phyloP scores from a whole-genome alignment of 179 eudicot species.

The Silene coronaria region DNA sequence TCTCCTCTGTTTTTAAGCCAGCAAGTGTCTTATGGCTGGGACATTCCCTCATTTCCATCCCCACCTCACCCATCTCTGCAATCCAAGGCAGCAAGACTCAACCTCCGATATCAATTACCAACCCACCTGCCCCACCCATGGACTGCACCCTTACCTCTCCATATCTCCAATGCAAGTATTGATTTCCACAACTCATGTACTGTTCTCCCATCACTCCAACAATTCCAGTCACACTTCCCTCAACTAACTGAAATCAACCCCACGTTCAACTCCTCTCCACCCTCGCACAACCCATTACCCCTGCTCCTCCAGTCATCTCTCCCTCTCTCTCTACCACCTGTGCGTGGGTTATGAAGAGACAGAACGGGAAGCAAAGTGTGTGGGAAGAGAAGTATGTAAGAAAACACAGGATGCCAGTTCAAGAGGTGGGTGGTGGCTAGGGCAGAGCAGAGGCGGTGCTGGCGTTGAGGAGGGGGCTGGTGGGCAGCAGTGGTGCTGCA shows the following conservation, averaged over 20 bases:
- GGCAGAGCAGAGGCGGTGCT: no score
- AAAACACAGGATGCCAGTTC: background rate
- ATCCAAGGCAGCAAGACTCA: background rate
- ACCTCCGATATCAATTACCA: background rate
- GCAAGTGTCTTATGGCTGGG: no score
- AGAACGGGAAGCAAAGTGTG: background rate
- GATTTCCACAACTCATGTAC: background rate
- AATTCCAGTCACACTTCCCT: background rate
- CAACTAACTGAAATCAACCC: background rate
- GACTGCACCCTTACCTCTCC: background rate
- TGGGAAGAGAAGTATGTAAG: background rate
- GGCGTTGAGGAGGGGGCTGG: no score
- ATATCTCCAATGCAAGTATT: background rate
- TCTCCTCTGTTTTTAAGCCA: no score
- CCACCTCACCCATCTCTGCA: no score
- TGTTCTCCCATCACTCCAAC: background rate
- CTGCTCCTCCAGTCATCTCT: background rate
- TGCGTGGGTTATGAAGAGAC: background rate
- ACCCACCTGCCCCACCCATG: background rate
- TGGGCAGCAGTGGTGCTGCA: background rate
- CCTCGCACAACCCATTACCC: background rate
- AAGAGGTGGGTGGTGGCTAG: background rate
- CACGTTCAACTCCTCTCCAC: background rate
- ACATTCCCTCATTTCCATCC: no score
- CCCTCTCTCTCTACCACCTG: background rate